These are phyloP conservation scores for Linnemannia schmuckeri DNA, from an alignment of 192 early-diverging fungal species.

Conservation along the genomic window DNA sequence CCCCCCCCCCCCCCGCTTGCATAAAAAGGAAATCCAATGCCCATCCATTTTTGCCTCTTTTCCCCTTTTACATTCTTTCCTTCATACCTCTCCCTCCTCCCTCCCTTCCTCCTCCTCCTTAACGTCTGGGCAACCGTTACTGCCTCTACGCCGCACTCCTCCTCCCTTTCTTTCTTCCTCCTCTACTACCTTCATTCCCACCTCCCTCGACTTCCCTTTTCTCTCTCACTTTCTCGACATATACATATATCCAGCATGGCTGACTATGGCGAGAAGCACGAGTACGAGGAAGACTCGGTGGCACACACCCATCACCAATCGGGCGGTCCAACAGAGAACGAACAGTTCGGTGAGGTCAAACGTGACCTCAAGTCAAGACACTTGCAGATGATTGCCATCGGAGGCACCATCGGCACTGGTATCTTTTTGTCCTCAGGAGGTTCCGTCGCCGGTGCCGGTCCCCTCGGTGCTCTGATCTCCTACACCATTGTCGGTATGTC, in stretches of 20 bases:
- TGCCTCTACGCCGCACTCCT: not conserved
- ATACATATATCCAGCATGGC: constrained; percentile 19
- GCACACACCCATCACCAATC: not conserved
- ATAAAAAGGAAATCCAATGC: not conserved
- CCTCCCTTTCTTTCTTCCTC: not conserved
- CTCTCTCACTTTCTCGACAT: not conserved
- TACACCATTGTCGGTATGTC: constrained; percentile 64
- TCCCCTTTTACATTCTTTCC: not conserved
- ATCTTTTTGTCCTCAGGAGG: constrained; percentile 83
- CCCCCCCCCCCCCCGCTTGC: not conserved
- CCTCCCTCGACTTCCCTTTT: not conserved
- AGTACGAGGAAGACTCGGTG: constrained; percentile 11
- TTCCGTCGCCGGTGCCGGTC: constrained; percentile 82
- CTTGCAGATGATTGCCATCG: constrained; percentile 83
- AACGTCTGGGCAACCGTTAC: constrained; percentile 16
- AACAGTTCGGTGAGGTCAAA: constrained; percentile 60
- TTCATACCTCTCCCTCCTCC: not conserved
- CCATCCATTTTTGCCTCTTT: not conserved
- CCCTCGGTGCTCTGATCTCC: constrained; percentile 82
- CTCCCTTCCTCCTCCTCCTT: not conserved
- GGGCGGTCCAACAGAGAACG: not conserved
- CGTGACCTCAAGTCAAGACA: constrained; percentile 79
- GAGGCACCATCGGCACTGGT: constrained; percentile 80
- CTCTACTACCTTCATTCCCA: not conserved
- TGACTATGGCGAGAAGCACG: constrained; percentile 21